A percentile compares a stretch with the other conserved stretches of the same genome.
Conservation (phyloP, 179 eudicot species). For the Carnegiea gigantea region DNA sequence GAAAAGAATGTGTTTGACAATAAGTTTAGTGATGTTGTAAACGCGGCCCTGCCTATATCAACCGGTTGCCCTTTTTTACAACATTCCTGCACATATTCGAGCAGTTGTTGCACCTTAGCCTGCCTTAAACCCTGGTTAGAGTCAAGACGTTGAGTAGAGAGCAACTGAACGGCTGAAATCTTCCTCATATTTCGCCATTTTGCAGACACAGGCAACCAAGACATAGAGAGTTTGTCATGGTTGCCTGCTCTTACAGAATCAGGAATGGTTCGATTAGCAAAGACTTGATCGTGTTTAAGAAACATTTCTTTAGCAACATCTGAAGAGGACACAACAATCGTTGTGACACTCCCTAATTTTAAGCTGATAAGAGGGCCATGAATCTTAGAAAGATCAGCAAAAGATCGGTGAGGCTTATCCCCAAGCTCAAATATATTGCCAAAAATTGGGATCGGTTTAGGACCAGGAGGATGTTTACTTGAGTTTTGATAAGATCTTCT, state of each 20-base stretch:
- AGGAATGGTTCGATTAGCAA: background rate
- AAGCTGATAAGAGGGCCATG: background rate
- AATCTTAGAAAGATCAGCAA: background rate
- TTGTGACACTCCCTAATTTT: background rate
- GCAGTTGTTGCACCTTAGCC: background rate
- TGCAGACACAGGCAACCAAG: background rate
- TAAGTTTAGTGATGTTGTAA: background rate
- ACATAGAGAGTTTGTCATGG: background rate
- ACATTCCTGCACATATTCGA: background rate
- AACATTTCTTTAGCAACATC: background rate
- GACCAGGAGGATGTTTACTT: background rate
- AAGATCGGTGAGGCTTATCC: background rate
- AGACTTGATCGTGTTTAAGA: background rate
- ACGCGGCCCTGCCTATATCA: background rate
- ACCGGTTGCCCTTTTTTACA: background rate
- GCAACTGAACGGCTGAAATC: background rate
- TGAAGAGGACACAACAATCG: background rate
- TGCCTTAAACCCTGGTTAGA: background rate
- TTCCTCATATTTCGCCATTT: background rate
- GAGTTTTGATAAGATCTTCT: no score
- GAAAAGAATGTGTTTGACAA: background rate
- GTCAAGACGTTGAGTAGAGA: background rate
- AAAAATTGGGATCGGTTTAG: background rate
- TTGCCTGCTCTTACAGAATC: background rate
- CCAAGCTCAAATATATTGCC: background rate